Conservation (phyloP, 768 basidiomycete species). For the Boletus bicolor region DNA sequence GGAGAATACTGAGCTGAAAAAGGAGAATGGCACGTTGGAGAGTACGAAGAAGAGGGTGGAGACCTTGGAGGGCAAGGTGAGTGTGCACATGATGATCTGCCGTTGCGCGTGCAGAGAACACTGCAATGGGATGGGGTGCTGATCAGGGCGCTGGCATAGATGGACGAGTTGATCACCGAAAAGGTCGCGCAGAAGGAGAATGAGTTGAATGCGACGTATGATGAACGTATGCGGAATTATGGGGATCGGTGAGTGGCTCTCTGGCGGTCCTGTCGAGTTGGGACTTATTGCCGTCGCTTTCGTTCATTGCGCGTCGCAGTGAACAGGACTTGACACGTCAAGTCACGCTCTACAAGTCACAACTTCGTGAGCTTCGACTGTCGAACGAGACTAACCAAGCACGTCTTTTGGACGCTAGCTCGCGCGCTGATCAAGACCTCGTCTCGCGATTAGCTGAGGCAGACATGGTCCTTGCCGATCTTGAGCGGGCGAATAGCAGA, state of each 20-base stretch:
- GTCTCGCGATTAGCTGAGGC: constrained; percentile 87
- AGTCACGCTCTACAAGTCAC: constrained; percentile 79
- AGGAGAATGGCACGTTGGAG: constrained; percentile 64
- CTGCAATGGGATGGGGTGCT: neutral
- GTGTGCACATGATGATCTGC: constrained; percentile 8
- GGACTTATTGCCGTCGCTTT: neutral
- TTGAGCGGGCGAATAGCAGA: constrained; percentile 92
- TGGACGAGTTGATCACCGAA: constrained; percentile 92
- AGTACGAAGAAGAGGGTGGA: constrained; percentile 73
- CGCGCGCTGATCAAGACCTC: constrained; percentile 93
- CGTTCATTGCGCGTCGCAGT: constrained; percentile 37
- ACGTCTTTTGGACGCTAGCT: constrained; percentile 84
- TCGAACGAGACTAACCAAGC: constrained; percentile 94
- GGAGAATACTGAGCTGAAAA: constrained; percentile 81
- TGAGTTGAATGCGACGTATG: constrained; percentile 94
- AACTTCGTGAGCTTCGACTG: constrained; percentile 84
- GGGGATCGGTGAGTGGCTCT: constrained; percentile 73
- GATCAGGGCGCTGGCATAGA: constrained; percentile 45
- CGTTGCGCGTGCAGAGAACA: neutral
- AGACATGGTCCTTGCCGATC: constrained; percentile 92
- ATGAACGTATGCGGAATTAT: constrained; percentile 93
- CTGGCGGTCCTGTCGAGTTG: neutral
- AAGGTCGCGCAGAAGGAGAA: constrained; percentile 91
- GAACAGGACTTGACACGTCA: constrained; percentile 95
- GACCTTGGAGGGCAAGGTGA: constrained; percentile 78